These are phyloP conservation scores for Xylaria nigripes DNA, from an alignment of 495 filamentous ascomycete species.

Conservation along the genomic window DNA sequence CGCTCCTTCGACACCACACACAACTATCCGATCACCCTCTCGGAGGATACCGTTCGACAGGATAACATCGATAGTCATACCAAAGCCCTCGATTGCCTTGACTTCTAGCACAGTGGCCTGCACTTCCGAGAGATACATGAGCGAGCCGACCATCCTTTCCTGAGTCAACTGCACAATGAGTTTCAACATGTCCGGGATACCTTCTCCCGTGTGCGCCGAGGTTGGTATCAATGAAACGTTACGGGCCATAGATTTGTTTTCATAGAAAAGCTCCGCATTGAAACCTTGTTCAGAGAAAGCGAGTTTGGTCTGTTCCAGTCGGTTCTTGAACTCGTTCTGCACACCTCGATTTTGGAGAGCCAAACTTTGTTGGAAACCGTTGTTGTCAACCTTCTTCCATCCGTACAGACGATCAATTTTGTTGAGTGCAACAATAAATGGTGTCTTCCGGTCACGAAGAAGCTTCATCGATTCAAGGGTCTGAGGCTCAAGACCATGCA, in stretches of 20 bases:
- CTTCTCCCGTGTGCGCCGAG: conserved; percentile 94
- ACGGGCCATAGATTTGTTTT: conserved; percentile 94
- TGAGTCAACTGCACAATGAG: conserved; percentile 85
- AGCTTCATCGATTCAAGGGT: conserved; percentile 95
- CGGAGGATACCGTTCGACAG: conserved; percentile 90
- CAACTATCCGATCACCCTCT: conserved; percentile 89
- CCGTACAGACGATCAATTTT: conserved; percentile 99
- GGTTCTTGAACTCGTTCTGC: conserved; percentile 88
- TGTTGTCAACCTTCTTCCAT: conserved; percentile 97
- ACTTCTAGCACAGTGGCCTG: conserved; percentile 98
- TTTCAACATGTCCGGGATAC: conserved; percentile 98
- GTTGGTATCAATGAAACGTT: conserved; percentile 94
- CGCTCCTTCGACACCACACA: conserved; percentile 90
- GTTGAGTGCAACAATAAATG: conserved; percentile 98
- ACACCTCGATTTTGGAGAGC: conserved; percentile 85
- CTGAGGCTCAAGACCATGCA: conserved; percentile 98
- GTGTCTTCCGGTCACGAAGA: conserved; percentile 86
- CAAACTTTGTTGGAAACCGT: conserved; percentile 91
- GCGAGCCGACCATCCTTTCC: conserved; percentile 92
- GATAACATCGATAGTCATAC: conserved; percentile 97
- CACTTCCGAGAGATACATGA: conserved; percentile 98
- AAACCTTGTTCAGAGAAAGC: conserved; percentile 94
- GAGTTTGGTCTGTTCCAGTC: conserved; percentile 83
- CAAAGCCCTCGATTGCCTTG: conserved; percentile 96
- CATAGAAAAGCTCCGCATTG: conserved; percentile 92